Conservation (phyloP, 2,329 filamentous ascomycete species). For the Penicillium sp. region DNA sequence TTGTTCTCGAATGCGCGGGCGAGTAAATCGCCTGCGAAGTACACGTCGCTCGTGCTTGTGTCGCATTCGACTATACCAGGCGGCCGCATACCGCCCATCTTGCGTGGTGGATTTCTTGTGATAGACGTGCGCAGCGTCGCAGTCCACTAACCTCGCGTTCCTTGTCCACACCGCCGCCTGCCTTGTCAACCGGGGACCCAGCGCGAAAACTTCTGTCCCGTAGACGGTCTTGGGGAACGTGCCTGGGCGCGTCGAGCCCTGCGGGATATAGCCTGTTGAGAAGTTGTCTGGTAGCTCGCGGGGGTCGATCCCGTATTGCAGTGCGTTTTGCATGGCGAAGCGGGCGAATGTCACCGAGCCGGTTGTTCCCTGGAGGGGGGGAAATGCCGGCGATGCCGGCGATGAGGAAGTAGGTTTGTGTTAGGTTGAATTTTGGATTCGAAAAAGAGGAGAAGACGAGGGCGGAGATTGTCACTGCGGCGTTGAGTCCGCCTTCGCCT, state of each 20-base stretch:
- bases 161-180: conserved; percentile 58
- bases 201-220: conserved; percentile 72
- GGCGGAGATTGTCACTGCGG: conserved; percentile 68
- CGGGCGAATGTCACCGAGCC: conserved; percentile 70
- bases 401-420: conserved; percentile 71
- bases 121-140: conserved; percentile 55
- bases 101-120: conserved; percentile 56
- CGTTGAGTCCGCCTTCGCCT: conserved; percentile 76
- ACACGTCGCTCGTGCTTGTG: conserved; percentile 72
- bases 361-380: conserved; percentile 69
- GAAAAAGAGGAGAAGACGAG: conserved; percentile 58
- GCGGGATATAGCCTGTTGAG: conserved; percentile 71
- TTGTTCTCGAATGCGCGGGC: conserved; percentile 70
- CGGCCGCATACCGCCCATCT: conserved; percentile 42
- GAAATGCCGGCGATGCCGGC: conserved; percentile 77
- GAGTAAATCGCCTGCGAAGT: conserved; percentile 67
- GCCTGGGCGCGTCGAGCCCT: conserved; percentile 60
- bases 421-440: conserved; percentile 63
- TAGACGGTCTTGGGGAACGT: conserved; percentile 65
- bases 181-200: conserved; percentile 64
- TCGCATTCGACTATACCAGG: conserved; percentile 70
- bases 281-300: conserved; percentile 70
- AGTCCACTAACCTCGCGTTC: conserved; percentile 60
- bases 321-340: conserved; percentile 73
- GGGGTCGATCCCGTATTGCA: conserved; percentile 76